Base-by-base conservation (phyloP, 1,284 basidiomycete genomes). In the Phellopilus nigrolimitatus region DNA sequence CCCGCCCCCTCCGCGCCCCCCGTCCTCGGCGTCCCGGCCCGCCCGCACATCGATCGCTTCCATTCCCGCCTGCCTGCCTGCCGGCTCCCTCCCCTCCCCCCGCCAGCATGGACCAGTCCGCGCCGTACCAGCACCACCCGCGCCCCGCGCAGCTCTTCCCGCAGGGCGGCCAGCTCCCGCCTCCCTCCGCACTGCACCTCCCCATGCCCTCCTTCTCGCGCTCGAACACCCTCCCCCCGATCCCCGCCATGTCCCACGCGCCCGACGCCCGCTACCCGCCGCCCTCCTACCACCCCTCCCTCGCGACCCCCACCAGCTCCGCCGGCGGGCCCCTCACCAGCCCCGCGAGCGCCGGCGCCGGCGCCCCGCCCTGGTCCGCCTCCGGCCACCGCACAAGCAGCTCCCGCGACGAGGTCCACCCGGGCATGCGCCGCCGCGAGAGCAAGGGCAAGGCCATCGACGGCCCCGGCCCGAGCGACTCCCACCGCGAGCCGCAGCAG, bases 111-210 rank as follows among this genome's bases (percentile, higher is more conserved):
- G 60, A 61, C 53, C 59, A 54, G 56, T 19, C 54, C 54, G 47
- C 43, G 37, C 21, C 54, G 51, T 50, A 54, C 40, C 56, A 52
- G 62, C 63, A 49, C 9, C 62, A 65, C 55, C 57, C 58, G 48
- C 43, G 46, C 24, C 61, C 58, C 54, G 60, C 55, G 47, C 57
- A 65, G 57, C 63, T 63, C 58, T 57, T 61, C 51, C 41, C 59
- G 49, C 59, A 61, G n/a, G 66, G 66, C 0, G 60, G 69, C 43
- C 61, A 64, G 53, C 71, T 75, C 24, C 71, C 73, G 0, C 74
- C 73, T 0, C 72, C 73, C 0, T 71, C 72, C 0, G 68, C 71
- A 49, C 64, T 75, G 27, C 71, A 72, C 41, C 64, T 68, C 3
- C 62, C 65, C 27, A 61, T 66, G 8, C 66, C 60, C 27, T 47